Conservation (phyloP, 768 basidiomycete species). For the Clavulina sp. region DNA sequence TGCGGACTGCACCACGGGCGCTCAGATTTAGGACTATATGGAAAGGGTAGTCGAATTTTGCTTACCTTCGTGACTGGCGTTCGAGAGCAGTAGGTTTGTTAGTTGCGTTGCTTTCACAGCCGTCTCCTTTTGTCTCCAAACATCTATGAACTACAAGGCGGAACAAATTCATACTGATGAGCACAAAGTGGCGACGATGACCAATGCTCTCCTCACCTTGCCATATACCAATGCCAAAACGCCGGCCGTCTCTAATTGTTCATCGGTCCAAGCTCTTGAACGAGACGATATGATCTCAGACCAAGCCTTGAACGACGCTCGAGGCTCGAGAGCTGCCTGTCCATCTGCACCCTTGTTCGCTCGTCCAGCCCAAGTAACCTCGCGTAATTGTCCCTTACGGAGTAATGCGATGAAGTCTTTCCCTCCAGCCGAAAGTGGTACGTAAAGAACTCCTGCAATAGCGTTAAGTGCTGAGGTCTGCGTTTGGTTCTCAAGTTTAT, state of each 20-base stretch:
- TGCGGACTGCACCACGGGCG: constrained; percentile 33
- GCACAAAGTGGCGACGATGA: not conserved
- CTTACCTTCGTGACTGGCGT: constrained; percentile 70
- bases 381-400: constrained; percentile 52
- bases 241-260: constrained; percentile 66
- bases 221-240: constrained; percentile 66
- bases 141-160: constrained; percentile 51
- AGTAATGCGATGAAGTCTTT: constrained; percentile 70
- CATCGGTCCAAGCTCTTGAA: constrained; percentile 59
- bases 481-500: constrained; percentile 34
- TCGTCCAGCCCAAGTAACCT: constrained; percentile 65
- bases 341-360: constrained; percentile 31
- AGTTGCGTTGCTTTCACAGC: constrained; percentile 54
- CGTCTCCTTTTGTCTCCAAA: constrained; percentile 68
- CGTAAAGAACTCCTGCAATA: constrained; percentile 57
- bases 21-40: not conserved
- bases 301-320: constrained; percentile 66
- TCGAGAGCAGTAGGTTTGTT: constrained; percentile 56
- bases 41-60: too few relatives aligned
- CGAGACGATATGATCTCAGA: constrained; percentile 53
- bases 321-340: constrained; percentile 39
- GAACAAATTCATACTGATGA: too few relatives aligned
- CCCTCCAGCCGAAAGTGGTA: constrained; percentile 54
- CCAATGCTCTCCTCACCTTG: constrained; percentile 22
- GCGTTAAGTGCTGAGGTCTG: constrained; percentile 41